Percentiles rank a stretch among this genome's conserved stretches.
phyloP scores from a whole-genome alignment of 208 protist genomes.

The Sergeia podlipaevii region DNA sequence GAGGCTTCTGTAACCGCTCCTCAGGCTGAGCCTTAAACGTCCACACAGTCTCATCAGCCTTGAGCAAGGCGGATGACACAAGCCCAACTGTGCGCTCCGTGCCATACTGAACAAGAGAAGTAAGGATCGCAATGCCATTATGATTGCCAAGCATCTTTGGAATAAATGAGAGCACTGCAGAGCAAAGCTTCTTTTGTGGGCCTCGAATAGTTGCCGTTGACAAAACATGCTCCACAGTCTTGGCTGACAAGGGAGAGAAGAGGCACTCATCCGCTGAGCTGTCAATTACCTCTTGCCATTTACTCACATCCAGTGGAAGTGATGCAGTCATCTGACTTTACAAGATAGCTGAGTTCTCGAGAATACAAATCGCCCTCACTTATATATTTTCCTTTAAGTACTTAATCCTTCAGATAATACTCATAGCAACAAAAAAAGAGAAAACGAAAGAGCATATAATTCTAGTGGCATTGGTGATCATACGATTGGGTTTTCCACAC shows the following conservation, averaged over 20 bases:
- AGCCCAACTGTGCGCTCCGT: slow-evolving; percentile 57
- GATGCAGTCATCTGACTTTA: slow-evolving; percentile 1
- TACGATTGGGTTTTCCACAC: no score
- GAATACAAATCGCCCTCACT: neutral
- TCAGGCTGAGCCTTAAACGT: slow-evolving; percentile 21
- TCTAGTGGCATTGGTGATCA: no score
- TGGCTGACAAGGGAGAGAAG: slow-evolving; percentile 40
- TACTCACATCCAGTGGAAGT: slow-evolving; percentile 54
- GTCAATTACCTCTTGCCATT: slow-evolving; percentile 65
- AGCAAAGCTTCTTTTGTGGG: slow-evolving; percentile 67
- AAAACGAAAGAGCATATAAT: slow-evolving; percentile 13
- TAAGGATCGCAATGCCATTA: slow-evolving; percentile 57
- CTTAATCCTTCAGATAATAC: slow-evolving; percentile 5
- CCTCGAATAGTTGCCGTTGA: slow-evolving; percentile 53
- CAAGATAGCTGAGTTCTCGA: neutral
- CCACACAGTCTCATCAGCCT: slow-evolving; percentile 27
- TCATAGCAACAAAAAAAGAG: neutral
- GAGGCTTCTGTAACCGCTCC: slow-evolving; percentile 20
- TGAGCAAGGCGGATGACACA: slow-evolving; percentile 24
- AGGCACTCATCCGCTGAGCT: slow-evolving; percentile 39
- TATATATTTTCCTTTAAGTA: slow-evolving; percentile 6
- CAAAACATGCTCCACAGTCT: slow-evolving; percentile 71
- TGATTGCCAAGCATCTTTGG: slow-evolving; percentile 36
- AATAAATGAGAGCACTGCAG: slow-evolving; percentile 40
- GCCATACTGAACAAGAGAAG: slow-evolving; percentile 69